Evolutionary conservation across 2,329 filamentous ascomycete species (phyloP).

Genomic region (Pyrenophora graminea): DNA sequence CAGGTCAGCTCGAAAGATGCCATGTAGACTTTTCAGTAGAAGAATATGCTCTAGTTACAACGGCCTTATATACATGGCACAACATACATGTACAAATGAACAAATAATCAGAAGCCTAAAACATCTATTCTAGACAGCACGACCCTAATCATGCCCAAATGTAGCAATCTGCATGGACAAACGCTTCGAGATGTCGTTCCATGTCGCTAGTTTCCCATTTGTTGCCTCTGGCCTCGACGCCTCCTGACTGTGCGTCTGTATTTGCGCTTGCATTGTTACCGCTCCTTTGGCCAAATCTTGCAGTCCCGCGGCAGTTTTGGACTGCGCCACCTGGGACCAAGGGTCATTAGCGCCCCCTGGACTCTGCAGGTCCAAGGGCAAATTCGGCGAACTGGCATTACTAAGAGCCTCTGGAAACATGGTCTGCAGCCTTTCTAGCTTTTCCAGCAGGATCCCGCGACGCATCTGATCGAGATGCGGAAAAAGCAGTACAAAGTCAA

Average conservation of each 20-base stretch:
- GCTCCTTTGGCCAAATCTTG: conserved; percentile 26
- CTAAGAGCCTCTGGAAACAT: conserved; percentile 45
- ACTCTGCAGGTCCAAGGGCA: conserved; percentile 36
- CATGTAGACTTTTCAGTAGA: neutral
- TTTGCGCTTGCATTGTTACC: conserved; percentile 6
- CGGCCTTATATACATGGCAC: no score
- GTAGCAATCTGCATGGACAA: conserved; percentile 28
- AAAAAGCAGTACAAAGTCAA: conserved; percentile 57
- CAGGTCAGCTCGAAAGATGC: conserved; percentile 24
- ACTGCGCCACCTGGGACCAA: conserved; percentile 43
- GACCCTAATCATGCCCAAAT: conserved; percentile 11
- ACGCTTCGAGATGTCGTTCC: conserved; percentile 42
- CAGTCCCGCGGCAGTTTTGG: conserved; percentile 37
- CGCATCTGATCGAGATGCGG: conserved; percentile 54
- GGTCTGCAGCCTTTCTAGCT: conserved; percentile 45
- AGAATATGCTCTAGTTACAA: no score
- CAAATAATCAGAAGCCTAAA: no score
- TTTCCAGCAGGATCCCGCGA: conserved; percentile 51
- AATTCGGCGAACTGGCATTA: conserved; percentile 36
- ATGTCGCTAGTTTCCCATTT: conserved; percentile 32
- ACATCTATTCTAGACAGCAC: no score
- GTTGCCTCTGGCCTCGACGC: conserved; percentile 18
- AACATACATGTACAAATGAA: no score
- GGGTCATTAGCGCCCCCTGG: conserved; percentile 34
- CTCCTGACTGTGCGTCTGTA: conserved; percentile 14